Evolutionary conservation across 495 filamentous ascomycete genomes (phyloP), one percentile per base, ranked within the genome.

Genomic region (Emericellopsis terricola): DNA sequence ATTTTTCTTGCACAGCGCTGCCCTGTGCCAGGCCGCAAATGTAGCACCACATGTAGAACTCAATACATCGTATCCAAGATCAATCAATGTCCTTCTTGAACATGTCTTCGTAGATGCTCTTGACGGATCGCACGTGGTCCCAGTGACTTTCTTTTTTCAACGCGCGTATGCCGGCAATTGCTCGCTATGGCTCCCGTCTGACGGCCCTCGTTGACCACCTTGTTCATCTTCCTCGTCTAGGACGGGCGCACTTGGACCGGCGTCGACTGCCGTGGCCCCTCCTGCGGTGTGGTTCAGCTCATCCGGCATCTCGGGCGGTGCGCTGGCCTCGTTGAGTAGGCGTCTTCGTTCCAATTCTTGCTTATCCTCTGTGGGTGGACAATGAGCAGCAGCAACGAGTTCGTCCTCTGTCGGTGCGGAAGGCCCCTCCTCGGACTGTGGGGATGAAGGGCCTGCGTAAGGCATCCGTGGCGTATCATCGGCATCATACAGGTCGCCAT

Each of bases 291-390:
- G 19, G 54, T 37, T 15, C 19, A 24, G 23, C 23, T 71, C 62
- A 15, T 59, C 58, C 0, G 58, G 56, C 29, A 64, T 57, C 16
- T 62, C 54, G 10, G 62, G 49, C 8, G 84, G 85, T 2, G 78
- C 69, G 46, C 78, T 86, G 0, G 72, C 71, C 44, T 83, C 73
- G 39, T 66, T 64, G 31, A 86, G 56, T 3, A 94, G 53, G 37
- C 81, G 65, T 31, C 65, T 72, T 4, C 81, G 69, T 46, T 93
- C 81, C 15, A 83, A 62, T 45, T 93, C 87, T 44, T 78, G 73
- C 49, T 94, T 94, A 47, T 94, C 86, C 15, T 84, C 81, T n/a
- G 53, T 54, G 14, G 41, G 38, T 52, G 58, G 33, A 38, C 54
- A 18, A 39, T 56, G 29, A 41, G 51, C 16, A 26, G 36, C 42